Base-by-base conservation (phyloP, 2,329 filamentous ascomycete genomes). In the Didymella pinodella region DNA sequence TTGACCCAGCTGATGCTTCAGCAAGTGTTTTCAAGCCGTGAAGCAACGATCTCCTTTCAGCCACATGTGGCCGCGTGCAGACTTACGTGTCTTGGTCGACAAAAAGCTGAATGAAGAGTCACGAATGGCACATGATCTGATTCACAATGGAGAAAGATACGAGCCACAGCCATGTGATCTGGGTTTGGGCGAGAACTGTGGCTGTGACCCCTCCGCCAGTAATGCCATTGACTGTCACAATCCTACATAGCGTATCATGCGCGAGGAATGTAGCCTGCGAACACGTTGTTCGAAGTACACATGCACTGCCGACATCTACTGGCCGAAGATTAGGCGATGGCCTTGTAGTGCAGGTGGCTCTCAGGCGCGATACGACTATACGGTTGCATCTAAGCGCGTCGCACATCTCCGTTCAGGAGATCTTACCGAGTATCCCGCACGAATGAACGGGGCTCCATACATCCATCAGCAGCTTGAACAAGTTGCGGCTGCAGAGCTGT, bases 121-220 rank as follows among this genome's bases (percentile, higher is more conserved):
- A 58, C 44, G 22, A 36, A 36, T 26, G 40, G 50, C 46, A 44
- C 31, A 45, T 50, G 51, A 45, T 43, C 40, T 50, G 22, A 20
- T 48, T 22, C 18, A 55, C 45, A 58, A 57, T 57, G 49, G 57
- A 51, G 36, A 31, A 16, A 32, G 38, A 41, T 38, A 51, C 47
- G 57, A 64, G 59, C 65, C 59, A 59, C 59, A 40, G n/a, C 41
- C 65, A 68, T 69, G 66, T 68, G 65, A 67, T 57, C 44, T 16
- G 10, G 16, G 38, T 26, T 43, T 57, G 32, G 47, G 51, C 59
- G 45, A 57, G 59, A 59, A 49, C 59, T 65, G 67, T 67, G 68
- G 68, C 68, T 71, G 61, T 56, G 53, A 45, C 16, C 25, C 28
- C 38, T 41, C 54, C 51, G 50, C 50, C 20, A 47, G 26, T 28